Evolutionary conservation across 31 red algal species (phyloP), one percentile per base, ranked within the genome.

Genomic region (Endocladia muricata): DNA sequence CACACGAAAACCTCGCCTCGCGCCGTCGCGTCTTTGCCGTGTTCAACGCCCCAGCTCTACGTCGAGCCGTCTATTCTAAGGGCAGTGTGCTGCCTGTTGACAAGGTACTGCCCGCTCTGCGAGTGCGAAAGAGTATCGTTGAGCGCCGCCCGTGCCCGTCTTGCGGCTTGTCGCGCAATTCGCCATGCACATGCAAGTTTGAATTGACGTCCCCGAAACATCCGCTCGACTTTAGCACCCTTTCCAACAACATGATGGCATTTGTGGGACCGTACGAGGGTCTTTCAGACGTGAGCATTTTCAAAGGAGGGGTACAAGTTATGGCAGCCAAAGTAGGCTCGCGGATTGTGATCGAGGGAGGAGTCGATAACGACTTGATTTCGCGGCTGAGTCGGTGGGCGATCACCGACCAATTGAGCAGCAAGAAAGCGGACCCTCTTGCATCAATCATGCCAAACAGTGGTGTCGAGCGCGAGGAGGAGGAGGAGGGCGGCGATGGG

Each of bases 341-440:
- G 28, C 41, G 66, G 11, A 74, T 83, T 55, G 32, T 25, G 17
- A 83, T 83, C 48, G 22, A 41, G 9, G 35, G 49, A 6, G 68
- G 8, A 8, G 26, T 36, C 7, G 77, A 83, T 4, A 4, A 49
- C 4, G 51, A 83, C 49, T 55, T 83, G 36, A 60, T 83, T 22
- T 51, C 62, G 21, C 79, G 79, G 1, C 67, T 83, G 5, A 74
- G 68, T 49, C 79, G 68, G 17, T 83, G 79, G 68, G 79, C 68
- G 47, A 83, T 83, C 37, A 62, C 47, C 4, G 68, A 83, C 11
- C 34, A 74, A 52, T 69, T 83, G 7, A 61, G 44, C 26, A 57
- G 70, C 11, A 22, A 38, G 11, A 62, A 43, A 39, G 63, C 37
- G 13, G 61, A 55, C 37, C 77, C 77, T 2, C 43, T 81, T 8